Base-by-base conservation (phyloP, 768 basidiomycete genomes). In the Hemileccinum rubropunctum region DNA sequence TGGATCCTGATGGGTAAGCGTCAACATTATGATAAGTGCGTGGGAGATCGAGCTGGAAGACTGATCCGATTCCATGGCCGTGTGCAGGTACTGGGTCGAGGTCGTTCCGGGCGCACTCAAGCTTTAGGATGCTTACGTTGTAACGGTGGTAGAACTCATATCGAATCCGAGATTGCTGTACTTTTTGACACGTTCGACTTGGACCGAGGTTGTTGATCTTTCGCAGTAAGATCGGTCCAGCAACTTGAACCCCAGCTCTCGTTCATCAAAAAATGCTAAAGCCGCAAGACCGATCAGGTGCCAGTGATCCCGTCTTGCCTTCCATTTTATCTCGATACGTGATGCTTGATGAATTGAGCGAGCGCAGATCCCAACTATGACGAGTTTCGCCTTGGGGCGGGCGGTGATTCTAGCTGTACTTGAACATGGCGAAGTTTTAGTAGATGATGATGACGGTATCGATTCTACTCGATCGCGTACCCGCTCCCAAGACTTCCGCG, bases 1-100 rank as follows among this genome's bases (percentile, higher is more conserved):
- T 91, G 70, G 90, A 92, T 68, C 90, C 90, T 26, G 90, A 92
- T 71, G 86, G 87, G 82, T 89, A 49, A 63, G 58, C 26, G 8
- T 55, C 35, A n/a, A 23, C 26, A n/a, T n/a, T n/a, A n/a, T n/a
- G n/a, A n/a, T 38, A 32, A 12, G 13, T 28, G 21, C 4, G 44
- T 18, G 23, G 17, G 8, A 28, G 34, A 20, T 52, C 33, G 36
- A 48, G 14, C 23, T 42, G 14, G 20, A 15, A 2, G 9, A 20
- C 30, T 52, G 28, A 47, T 47, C 39, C 8, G 32, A 36, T 20
- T 4, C 11, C 14, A 36, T n/a, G 23, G 23, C 23, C 23, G 23
- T 6, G 23, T 44, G 20, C 41, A 82, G 81, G 46, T 83, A 83
- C 62, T 83, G 81, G 82, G 67, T 84, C 40, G 82, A 83, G 65